Evolutionary conservation across 306 rosid species (phyloP), one percentile per base, ranked within the genome.

Genomic region (Citrullus amarus): DNA sequence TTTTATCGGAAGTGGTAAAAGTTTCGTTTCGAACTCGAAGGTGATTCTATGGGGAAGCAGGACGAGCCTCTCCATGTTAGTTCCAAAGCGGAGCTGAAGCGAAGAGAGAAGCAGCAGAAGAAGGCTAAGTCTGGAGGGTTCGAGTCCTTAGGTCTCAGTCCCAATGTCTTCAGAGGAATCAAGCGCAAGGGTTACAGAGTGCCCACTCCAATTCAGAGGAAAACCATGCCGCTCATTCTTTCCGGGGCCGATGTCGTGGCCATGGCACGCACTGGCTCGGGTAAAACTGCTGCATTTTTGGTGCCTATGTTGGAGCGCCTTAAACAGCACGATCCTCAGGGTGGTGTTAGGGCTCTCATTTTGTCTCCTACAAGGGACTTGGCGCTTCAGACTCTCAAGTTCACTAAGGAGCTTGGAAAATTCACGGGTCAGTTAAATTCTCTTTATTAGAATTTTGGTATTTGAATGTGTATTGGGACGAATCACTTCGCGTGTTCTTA

Each of bases 221-320:
- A 94, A 61, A 94, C 97, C 10, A 90, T 94, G 96, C 98, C 98
- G 0, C 85, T 90, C 66, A 94, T 94, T 67, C 93, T 94, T 56
- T 83, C 94, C 9, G 98, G 98, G 6, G 43, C 82, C 18, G 98
- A 94, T 54, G 96, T 94, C 8, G 97, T 94, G 7, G 97, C 98
- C 81, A 94, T 94, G 98, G 98, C 98, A 73, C 92, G 98, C 10
- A 94, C 98, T 0, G 97, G 97, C 11, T 94, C 98, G 0, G 97
- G 98, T n/a, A 94, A 94, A 78, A 94, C 97, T 32, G 97, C 98
- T 0, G 98, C 98, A 13, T 94, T 94, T 80, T 89, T 94, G 2
- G 43, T 94, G 50, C 98, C 98, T 4, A 94, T 94, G 98, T 81
- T 94, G 15, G 88, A 94, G 82, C 96, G 95, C 12, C 83, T 94